Evolutionary conservation across 2,329 filamentous ascomycete genomes (phyloP).

Genomic region (Exophiala alcalophila): DNA sequence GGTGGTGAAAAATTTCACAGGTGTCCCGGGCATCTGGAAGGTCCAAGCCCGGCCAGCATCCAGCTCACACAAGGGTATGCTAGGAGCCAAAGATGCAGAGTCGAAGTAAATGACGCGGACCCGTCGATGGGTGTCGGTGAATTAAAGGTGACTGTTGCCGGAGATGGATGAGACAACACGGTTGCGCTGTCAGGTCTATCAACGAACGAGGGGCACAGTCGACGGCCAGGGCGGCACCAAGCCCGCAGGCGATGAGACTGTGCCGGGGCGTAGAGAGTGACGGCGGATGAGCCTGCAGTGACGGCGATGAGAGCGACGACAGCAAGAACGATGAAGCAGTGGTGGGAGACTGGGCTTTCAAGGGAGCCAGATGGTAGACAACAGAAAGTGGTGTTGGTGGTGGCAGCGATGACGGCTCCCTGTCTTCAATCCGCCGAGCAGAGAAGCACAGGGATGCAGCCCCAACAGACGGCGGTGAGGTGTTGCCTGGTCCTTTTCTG

Average conservation of each 20-base stretch:
- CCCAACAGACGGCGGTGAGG: conserved; percentile 3
- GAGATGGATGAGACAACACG: conserved; percentile 1
- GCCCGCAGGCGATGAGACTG: background rate
- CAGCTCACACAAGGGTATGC: conserved; percentile 3
- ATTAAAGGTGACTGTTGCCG: background rate
- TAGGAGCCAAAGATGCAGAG: too few species aligned
- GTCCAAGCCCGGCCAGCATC: conserved; percentile 11
- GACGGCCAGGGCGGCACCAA: conserved; percentile 1
- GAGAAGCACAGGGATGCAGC: conserved; percentile 15
- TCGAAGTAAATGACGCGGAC: too few species aligned
- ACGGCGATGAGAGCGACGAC: conserved; percentile 1
- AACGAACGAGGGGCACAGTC: conserved; percentile 18
- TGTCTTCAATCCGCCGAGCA: conserved; percentile 20
- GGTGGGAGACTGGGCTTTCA: conserved; percentile 20
- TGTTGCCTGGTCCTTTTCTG: background rate
- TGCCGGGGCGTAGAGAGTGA: conserved; percentile 6
- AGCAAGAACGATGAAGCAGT: conserved; percentile 18
- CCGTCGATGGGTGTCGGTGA: too few species aligned
- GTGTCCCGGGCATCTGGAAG: conserved; percentile 11
- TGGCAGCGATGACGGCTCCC: too few species aligned
- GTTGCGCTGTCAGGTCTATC: background rate
- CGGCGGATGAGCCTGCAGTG: conserved; percentile 4
- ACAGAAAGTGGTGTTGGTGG: too few species aligned
- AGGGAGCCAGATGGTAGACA: conserved; percentile 10
- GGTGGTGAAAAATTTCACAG: conserved; percentile 22